A percentile compares a stretch with the other conserved stretches of the same genome.
Evolutionary conservation across 2,329 filamentous ascomycete species (phyloP).

Genomic region (Helminthosporium solani): DNA sequence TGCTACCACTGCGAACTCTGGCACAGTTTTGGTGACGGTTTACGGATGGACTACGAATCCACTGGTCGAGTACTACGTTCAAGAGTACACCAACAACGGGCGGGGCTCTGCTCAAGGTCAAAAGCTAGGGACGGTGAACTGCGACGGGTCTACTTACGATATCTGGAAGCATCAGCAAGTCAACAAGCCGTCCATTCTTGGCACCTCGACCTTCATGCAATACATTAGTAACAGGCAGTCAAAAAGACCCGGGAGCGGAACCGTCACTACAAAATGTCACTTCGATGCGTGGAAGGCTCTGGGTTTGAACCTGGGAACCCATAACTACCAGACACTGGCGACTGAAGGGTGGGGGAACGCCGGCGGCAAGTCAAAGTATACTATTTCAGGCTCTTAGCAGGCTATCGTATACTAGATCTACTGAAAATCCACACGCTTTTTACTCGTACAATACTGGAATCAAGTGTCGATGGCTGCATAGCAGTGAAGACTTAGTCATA

Average conservation of each 20-base stretch:
- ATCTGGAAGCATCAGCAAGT: constrained; percentile 34
- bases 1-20: constrained; percentile 21
- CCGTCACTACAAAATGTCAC: constrained; percentile 33
- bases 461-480: too few species aligned
- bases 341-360: constrained; percentile 35
- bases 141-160: constrained; percentile 33
- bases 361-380: constrained; percentile 31
- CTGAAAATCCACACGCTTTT: too few species aligned
- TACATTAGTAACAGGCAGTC: constrained; percentile 45
- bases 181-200: constrained; percentile 51
- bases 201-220: constrained; percentile 53
- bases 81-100: constrained; percentile 50
- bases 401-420: too few species aligned
- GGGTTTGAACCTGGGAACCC: constrained; percentile 27
- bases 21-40: constrained; percentile 40
- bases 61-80: constrained; percentile 53
- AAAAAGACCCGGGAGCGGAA: constrained; percentile 31
- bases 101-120: constrained; percentile 32
- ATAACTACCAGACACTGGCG: constrained; percentile 32
- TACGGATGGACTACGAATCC: constrained; percentile 59
- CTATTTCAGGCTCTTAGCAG: constrained; percentile 15
- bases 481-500: constrained; percentile 59
- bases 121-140: constrained; percentile 28
- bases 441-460: too few species aligned
- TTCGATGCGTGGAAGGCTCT: constrained; percentile 32